These are phyloP conservation scores for Colletotrichum lindemuthianum DNA, from an alignment of 2,329 filamentous ascomycete genomes.

Conservation along the genomic window DNA sequence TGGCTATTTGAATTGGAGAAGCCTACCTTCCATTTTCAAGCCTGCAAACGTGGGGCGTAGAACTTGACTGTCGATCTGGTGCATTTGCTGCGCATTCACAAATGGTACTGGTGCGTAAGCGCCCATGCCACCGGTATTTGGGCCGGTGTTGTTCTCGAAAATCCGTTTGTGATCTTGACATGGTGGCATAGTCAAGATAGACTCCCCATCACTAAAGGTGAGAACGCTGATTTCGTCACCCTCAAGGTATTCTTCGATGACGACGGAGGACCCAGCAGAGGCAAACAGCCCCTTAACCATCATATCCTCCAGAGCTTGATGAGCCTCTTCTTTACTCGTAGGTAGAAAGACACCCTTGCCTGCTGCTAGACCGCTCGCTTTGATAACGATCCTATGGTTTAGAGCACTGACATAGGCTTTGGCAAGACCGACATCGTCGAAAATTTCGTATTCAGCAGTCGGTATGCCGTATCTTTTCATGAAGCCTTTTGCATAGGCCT, in stretches of 20 bases:
- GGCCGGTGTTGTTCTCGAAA: conserved; percentile 87
- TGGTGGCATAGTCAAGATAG: conserved; percentile 83
- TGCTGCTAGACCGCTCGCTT: conserved; percentile 89
- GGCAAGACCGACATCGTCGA: conserved; percentile 76
- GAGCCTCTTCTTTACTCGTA: conserved; percentile 82
- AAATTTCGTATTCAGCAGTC: conserved; percentile 91
- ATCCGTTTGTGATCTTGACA: conserved; percentile 98
- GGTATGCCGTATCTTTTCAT: conserved; percentile 93
- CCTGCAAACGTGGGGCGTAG: conserved; percentile 91
- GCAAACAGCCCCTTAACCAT: conserved; percentile 93
- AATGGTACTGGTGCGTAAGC: conserved; percentile 93
- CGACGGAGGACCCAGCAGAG: conserved; percentile 85
- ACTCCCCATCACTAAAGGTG: conserved; percentile 89
- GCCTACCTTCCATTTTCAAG: conserved; percentile 7
- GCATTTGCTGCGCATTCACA: conserved; percentile 78
- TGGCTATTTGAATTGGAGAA: background rate
- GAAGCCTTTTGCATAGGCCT: conserved; percentile 97
- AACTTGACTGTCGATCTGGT: conserved; percentile 80
- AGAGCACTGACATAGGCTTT: conserved; percentile 78
- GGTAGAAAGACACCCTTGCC: conserved; percentile 97
- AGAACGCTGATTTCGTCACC: conserved; percentile 94
- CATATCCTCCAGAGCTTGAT: conserved; percentile 83
- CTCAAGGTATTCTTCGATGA: conserved; percentile 92
- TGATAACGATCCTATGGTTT: conserved; percentile 85
- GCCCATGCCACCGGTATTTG: conserved; percentile 98